Evolutionary conservation across 257 asterid genomes (phyloP), one percentile per base, ranked within the genome.

Genomic region (Lantana camara): DNA sequence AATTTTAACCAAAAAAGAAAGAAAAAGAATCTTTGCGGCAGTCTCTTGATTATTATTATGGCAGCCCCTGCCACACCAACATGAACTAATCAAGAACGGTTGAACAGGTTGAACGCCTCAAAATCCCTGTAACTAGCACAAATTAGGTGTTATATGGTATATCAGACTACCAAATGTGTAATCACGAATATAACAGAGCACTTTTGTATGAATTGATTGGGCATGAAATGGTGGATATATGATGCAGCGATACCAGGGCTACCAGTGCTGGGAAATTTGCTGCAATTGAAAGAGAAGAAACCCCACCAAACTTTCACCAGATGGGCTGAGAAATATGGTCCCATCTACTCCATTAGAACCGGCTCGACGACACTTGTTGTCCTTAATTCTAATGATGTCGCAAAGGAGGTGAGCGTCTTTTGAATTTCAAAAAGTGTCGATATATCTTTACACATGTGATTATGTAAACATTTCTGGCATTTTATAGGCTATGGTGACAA

Each of bases 281-380:
- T 86, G 44, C 91, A 86, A 74, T 16, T 86, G 69, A 86, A 80
- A 57, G 91, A 86, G 83, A 86, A 83, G 73, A 86, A 82, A 60
- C 95, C 95, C 4, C 78, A 83, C 69, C 83, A 63, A 75, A 86
- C 95, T 13, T 86, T 86, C 47, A 16, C 83, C 24, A 79, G 60
- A 24, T 86, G 89, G 89, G 91, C 89, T 55, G 81, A 86, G 73
- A 68, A 63, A 19, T 76, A 83, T 52, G 95, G 95, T 37, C 95
- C 95, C 0, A 64, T 86, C 17, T 86, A 86, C 67, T 81, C 95
- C 1, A 83, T 86, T 77, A 75, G 71, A 69, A 82, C 91, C 10
- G 95, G 95, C 29, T 65, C 76, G 42, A 70, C 34, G 45, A 73
- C 72, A 3, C 70, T 86, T 67, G 84, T 82, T 32, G 82, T 86